These are phyloP conservation scores for Alternaria arbusti DNA, from an alignment of 2,329 filamentous ascomycete genomes.

Conservation along the genomic window DNA sequence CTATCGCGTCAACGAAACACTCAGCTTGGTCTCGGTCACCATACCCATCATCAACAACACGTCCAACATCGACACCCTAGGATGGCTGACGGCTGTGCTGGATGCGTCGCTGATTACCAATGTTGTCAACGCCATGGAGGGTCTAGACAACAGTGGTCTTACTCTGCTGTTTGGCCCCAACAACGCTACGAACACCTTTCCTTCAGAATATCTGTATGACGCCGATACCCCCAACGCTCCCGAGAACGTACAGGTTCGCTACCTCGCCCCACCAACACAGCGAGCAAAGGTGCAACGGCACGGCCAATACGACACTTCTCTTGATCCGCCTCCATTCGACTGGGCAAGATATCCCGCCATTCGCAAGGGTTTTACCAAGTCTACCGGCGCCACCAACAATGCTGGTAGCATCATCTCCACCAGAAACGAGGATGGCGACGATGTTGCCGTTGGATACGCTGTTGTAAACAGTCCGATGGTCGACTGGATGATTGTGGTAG, in stretches of 20 bases:
- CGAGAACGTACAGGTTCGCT: constrained; percentile 36
- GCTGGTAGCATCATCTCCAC: constrained; percentile 73
- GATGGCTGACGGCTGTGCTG: constrained; percentile 83
- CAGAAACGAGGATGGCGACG: constrained; percentile 71
- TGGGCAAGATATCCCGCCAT: constrained; percentile 69
- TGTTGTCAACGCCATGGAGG: constrained; percentile 69
- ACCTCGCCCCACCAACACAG: constrained; percentile 43
- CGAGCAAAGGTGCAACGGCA: constrained; percentile 32
- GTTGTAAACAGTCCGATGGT: constrained; percentile 71
- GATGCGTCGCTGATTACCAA: constrained; percentile 69
- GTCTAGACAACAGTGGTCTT: constrained; percentile 72
- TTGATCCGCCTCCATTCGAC: constrained; percentile 56
- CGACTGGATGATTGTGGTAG: constrained; percentile 83
- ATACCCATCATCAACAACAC: constrained; percentile 76
- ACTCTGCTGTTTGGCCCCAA: constrained; percentile 74
- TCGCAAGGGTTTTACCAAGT: constrained; percentile 63
- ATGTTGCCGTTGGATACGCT: constrained; percentile 82
- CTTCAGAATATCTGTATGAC: constrained; percentile 41
- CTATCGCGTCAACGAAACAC: constrained; percentile 72
- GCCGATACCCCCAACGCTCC: constrained; percentile 26
- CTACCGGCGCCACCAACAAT: constrained; percentile 62
- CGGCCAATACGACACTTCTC: constrained; percentile 29
- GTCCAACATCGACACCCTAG: constrained; percentile 69
- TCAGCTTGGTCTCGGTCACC: constrained; percentile 80
- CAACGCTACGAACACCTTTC: constrained; percentile 65